phyloP scores from a whole-genome alignment of 108 stramenopile species.

The Conticribra guillardii region DNA sequence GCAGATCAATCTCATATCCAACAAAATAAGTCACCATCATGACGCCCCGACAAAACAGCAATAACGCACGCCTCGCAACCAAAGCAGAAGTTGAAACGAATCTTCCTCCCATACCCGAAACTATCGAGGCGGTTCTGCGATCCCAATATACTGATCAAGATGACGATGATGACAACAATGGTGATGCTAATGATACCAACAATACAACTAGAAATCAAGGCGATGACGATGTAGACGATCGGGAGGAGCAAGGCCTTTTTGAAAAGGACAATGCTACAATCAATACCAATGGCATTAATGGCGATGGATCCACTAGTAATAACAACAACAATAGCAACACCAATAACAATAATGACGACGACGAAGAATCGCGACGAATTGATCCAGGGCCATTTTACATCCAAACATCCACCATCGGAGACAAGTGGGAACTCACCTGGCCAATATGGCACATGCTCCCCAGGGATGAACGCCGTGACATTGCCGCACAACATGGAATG shows the following conservation, averaged over 20 bases:
- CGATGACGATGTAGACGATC: slow-evolving; percentile 38
- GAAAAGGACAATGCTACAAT: slow-evolving; percentile 24
- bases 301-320: background rate
- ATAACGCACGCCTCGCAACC: background rate
- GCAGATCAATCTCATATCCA: background rate
- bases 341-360: slow-evolving; percentile 11
- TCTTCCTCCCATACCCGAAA: slow-evolving; percentile 38
- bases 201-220: slow-evolving; percentile 2
- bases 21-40: background rate
- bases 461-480: slow-evolving; percentile 63
- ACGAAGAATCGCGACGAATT: slow-evolving; percentile 5
- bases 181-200: no score
- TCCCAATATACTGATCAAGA: background rate
- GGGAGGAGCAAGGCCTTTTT: slow-evolving; percentile 42
- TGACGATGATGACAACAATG: no score
- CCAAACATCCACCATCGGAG: slow-evolving; percentile 43
- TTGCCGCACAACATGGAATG: slow-evolving; percentile 72
- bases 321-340: no score
- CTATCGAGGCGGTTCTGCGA: slow-evolving; percentile 12
- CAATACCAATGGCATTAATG: background rate
- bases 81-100: slow-evolving; percentile 15
- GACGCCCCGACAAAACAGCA: slow-evolving; percentile 7
- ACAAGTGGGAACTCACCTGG: slow-evolving; percentile 79
- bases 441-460: slow-evolving; percentile 88
- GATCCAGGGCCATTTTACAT: slow-evolving; percentile 33